Evolutionary conservation across 768 basidiomycete species (phyloP), one percentile per base, ranked within the genome.

Genomic region (Russula dissimulans): DNA sequence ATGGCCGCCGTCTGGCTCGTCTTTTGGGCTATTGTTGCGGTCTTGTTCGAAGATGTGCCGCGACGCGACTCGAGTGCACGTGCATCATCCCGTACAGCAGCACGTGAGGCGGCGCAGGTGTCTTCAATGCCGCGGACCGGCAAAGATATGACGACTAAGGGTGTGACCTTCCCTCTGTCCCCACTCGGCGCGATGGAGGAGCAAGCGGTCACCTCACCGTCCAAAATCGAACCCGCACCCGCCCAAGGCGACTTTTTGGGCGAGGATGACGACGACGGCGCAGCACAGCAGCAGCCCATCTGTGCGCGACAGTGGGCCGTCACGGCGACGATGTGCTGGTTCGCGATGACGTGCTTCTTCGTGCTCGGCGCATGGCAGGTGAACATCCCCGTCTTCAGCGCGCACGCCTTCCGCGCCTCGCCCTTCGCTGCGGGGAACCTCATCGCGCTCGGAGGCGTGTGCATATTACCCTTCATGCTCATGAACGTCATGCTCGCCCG

Each of bases 361-460:
- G 76, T 86, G 67, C 80, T 87, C 57, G 84, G 82, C 8, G 78
- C 80, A 12, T 86, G 83, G 84, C 84, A 87, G 69, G 75, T 81
- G 50, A 85, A 85, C 69, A 79, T 86, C 53, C 85, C 84, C 41
- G 77, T 86, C 57, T 86, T 80, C 67, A 77, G 80, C 22, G 77
- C 78, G 7, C 68, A 71, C 14, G 66, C 70, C 18, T 79, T 85
- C 67, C 68, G 76, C 66, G 85, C 80, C 75, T 77, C 79, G 14
- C 85, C 84, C 1, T 86, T 79, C 66, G 75, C 77, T 17, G 82
- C 85, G 3, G 86, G 83, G 8, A 86, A 86, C 71, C 82, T 86
- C 71, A 84, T 87, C 69, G 85, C 82, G 26, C 77, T 87, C 11
- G 85, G 85, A 17, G 86, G 84, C 10, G 71, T 80, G 32, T 73